Evolutionary conservation across 2,329 filamentous ascomycete species (phyloP).

Genomic region (Periconia sp.): DNA sequence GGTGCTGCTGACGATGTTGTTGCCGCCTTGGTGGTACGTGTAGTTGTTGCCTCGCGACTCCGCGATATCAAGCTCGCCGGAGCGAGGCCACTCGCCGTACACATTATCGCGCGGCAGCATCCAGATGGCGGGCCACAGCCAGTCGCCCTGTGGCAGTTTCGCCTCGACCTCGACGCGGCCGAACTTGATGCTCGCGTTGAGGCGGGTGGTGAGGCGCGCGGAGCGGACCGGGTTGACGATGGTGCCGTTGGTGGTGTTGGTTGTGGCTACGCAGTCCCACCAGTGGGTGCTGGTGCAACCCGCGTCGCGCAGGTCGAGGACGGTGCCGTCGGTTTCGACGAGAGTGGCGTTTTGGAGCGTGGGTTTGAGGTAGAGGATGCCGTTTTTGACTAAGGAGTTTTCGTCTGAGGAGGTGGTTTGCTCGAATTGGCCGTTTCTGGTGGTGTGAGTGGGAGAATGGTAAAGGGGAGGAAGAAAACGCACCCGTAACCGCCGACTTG

Average conservation of each 20-base stretch:
- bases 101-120: conserved; percentile 74
- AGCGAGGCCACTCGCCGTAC: conserved; percentile 77
- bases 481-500: conserved; percentile 77
- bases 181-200: conserved; percentile 72
- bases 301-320: conserved; percentile 67
- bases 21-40: conserved; percentile 73
- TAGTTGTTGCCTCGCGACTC: conserved; percentile 83
- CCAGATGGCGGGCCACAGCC: conserved; percentile 93
- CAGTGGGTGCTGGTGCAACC: conserved; percentile 67
- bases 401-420: conserved; percentile 70
- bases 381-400: conserved; percentile 73
- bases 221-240: conserved; percentile 78
- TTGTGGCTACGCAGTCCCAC: conserved; percentile 67
- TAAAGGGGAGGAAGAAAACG: conserved; percentile 33
- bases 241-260: conserved; percentile 75
- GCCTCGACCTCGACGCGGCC: conserved; percentile 80
- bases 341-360: conserved; percentile 71
- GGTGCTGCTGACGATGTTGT: conserved; percentile 77
- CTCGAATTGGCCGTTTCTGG: conserved; percentile 78
- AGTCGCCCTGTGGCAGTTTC: conserved; percentile 75
- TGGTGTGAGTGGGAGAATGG: conserved; percentile 24
- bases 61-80: conserved; percentile 81
- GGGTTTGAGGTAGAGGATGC: conserved; percentile 72
- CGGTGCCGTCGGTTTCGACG: conserved; percentile 63
- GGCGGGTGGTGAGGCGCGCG: conserved; percentile 74